A percentile compares a stretch with the other conserved stretches of the same genome.
Conservation (phyloP, 192 early-diverging fungal genomes). For the Diversispora eburnea region DNA sequence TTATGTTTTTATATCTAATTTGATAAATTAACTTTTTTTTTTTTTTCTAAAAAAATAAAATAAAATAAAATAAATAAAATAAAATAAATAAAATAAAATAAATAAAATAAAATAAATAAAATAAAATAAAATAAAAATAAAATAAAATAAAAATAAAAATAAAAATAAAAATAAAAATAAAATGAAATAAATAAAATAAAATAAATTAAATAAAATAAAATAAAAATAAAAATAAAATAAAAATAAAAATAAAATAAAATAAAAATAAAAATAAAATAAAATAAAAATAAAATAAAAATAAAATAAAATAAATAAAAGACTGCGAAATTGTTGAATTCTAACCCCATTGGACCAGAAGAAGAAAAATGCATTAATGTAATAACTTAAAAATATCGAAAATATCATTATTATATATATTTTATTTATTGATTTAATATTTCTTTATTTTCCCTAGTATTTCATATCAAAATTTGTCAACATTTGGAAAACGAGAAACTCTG, state of each 20-base stretch:
- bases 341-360: neutral
- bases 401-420: neutral
- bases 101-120: neutral
- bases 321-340: neutral
- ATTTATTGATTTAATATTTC: neutral
- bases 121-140: too few species aligned
- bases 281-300: neutral
- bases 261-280: too few species aligned
- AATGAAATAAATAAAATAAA: neutral
- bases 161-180: too few species aligned
- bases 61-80: neutral
- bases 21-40: too few species aligned
- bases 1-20: neutral
- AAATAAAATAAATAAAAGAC: neutral
- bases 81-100: neutral
- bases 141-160: too few species aligned
- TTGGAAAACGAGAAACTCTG: neutral
- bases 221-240: too few species aligned
- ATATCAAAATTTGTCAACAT: slow-evolving; percentile 42
- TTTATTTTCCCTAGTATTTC: slow-evolving; percentile 42
- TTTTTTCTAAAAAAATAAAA: too few species aligned
- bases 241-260: too few species aligned
- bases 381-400: neutral
- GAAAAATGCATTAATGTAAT: neutral
- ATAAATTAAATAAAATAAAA: too few species aligned